A percentile compares a stretch with the other conserved stretches of the same genome.
phyloP scores from a whole-genome alignment of 257 asterid genomes.

The Solanum medicagineum region DNA sequence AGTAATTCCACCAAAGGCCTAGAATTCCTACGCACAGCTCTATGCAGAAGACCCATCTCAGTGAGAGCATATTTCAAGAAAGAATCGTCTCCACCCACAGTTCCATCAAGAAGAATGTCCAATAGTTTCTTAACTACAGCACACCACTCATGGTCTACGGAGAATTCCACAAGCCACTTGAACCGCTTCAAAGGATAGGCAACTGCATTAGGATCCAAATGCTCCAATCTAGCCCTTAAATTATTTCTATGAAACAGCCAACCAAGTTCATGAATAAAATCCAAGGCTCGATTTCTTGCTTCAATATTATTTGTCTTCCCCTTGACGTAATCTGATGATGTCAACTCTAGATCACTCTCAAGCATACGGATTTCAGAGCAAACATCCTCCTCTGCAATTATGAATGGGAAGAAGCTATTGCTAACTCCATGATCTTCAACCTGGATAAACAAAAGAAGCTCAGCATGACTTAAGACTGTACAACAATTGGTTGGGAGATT shows the following conservation, averaged over 20 bases:
- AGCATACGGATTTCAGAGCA: slow-evolving; percentile 64
- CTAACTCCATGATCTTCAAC: slow-evolving; percentile 62
- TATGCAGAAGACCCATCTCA: slow-evolving; percentile 63
- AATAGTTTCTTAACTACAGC: slow-evolving; percentile 55
- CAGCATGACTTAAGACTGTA: neutral
- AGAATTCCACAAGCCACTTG: slow-evolving; percentile 52
- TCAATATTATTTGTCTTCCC: slow-evolving; percentile 19
- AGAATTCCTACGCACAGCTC: slow-evolving; percentile 66
- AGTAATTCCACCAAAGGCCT: slow-evolving; percentile 56
- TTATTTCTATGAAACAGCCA: slow-evolving; percentile 61
- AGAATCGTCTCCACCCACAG: slow-evolving; percentile 33
- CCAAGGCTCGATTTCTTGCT: slow-evolving; percentile 36
- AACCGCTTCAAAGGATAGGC: slow-evolving; percentile 43
- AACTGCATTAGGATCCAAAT: slow-evolving; percentile 18
- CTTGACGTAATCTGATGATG: slow-evolving; percentile 13
- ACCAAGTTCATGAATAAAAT: slow-evolving; percentile 69
- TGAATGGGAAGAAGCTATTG: slow-evolving; percentile 61
- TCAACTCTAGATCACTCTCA: slow-evolving; percentile 49
- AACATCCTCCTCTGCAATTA: slow-evolving; percentile 56
- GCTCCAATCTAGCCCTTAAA: slow-evolving; percentile 25
- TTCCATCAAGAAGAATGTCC: slow-evolving; percentile 44
- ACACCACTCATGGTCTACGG: slow-evolving; percentile 62
- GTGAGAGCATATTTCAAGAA: slow-evolving; percentile 36
- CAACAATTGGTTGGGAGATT: neutral
- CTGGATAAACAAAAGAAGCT: slow-evolving; percentile 13